A percentile compares a stretch with the other conserved stretches of the same genome.
These are phyloP conservation scores for Carex cristatella DNA, from an alignment of 176 grass and related monocot genomes.

Conservation along the genomic window DNA sequence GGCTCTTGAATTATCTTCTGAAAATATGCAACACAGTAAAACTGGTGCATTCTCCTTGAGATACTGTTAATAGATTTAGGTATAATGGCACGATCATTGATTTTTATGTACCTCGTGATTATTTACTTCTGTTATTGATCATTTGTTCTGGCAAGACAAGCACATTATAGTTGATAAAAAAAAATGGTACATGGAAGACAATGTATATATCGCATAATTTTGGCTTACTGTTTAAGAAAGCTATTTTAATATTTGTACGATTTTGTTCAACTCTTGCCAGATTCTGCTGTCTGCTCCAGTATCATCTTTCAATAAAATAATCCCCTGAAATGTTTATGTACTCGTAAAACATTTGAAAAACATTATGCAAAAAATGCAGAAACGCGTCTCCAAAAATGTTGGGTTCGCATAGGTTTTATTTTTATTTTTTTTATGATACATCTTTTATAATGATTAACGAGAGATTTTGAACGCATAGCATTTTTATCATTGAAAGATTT, in stretches of 20 bases:
- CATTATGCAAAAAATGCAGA: not conserved
- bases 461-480: not conserved
- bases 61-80: constrained; percentile 19
- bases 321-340: not conserved
- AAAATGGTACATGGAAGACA: not conserved
- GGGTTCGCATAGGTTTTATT: not conserved
- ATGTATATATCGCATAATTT: not conserved
- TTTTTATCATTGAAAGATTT: not conserved
- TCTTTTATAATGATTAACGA: not conserved
- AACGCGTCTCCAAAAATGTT: not conserved
- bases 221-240: not conserved
- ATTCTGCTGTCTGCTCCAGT: not conserved
- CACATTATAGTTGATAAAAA: constrained; percentile 1
- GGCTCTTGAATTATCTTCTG: constrained; percentile 57
- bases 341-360: not conserved
- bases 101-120: constrained; percentile 20
- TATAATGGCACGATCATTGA: constrained; percentile 17
- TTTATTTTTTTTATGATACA: not conserved
- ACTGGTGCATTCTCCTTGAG: constrained; percentile 9
- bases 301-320: not conserved
- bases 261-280: not conserved
- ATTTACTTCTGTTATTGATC: not conserved
- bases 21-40: not conserved
- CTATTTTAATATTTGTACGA: not conserved
- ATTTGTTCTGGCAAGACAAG: not conserved